A percentile compares a stretch with the other conserved stretches of the same genome.
phyloP scores from a whole-genome alignment of 1,139 yeast genomes.

The Protomyces inundatus region DNA sequence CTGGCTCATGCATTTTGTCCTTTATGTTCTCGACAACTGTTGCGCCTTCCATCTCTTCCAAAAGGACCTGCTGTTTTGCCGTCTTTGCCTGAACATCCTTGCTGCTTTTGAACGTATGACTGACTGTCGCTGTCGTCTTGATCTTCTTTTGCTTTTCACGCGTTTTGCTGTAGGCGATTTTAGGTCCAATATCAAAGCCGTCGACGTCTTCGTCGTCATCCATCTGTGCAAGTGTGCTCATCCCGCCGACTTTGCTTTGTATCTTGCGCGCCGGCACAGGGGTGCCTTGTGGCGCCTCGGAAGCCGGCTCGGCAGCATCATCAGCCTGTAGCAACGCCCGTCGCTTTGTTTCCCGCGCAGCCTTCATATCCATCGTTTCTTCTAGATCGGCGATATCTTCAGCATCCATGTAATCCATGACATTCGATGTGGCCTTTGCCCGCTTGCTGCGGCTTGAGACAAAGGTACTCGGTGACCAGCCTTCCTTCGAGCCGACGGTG shows the following conservation, averaged over 20 bases:
- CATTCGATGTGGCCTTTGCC: constrained; percentile 28
- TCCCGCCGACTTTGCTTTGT: background rate
- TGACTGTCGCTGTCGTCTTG: constrained; percentile 7
- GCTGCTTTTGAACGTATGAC: constrained; percentile 11
- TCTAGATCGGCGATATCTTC: constrained; percentile 38
- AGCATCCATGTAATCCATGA: constrained; percentile 39
- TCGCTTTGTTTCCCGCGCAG: constrained; percentile 12
- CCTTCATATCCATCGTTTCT: constrained; percentile 27
- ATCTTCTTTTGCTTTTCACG: constrained; percentile 25
- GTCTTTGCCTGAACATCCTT: background rate
- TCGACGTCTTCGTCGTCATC: constrained; percentile 33
- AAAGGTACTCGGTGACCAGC: constrained; percentile 38
- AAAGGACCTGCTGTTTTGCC: constrained; percentile 4
- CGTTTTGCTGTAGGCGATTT: constrained; percentile 26
- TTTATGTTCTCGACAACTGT: constrained; percentile 27
- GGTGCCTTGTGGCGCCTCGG: background rate
- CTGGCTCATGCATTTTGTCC: too few species aligned
- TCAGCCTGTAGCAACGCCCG: constrained; percentile 27
- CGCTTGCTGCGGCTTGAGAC: constrained; percentile 33
- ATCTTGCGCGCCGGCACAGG: background rate
- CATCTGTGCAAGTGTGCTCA: background rate
- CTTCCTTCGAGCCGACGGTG: constrained; percentile 39
- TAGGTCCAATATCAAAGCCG: constrained; percentile 28
- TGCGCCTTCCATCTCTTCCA: constrained; percentile 32
- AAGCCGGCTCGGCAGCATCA: background rate